Base-by-base conservation (phyloP, 345 rosid species). In the Excoecaria agallocha region DNA sequence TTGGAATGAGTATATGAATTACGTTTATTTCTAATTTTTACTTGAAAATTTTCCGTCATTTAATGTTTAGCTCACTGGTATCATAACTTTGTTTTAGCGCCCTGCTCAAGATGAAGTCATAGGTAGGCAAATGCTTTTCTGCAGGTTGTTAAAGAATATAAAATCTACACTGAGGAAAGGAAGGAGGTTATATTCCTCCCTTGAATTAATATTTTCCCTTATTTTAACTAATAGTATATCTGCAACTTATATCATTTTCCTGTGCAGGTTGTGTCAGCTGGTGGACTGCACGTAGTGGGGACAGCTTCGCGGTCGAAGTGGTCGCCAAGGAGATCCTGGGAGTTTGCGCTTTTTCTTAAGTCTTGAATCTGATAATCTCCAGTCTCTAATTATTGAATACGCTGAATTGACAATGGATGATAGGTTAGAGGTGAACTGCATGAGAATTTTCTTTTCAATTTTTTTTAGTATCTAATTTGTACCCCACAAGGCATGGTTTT, bases 321-420 rank as follows among this genome's bases (percentile, higher is more conserved):
- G 98, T 68, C 88, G 98, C 72, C 98, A 94, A 80, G 98, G 98
- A 57, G 98, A 91, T 81, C 98, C 98, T 72, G 98, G 98, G 79
- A 87, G 98, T 83, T 94, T 97, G 48, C 97, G 96, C 75, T 92
- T 92, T 82, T 94, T 94, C 84, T 87, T 89, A n/a, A 92, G 98
- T 86, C 97, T 94, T 73, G 83, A 87, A 77, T 94, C 98, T 1
- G 90, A 87, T 70, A 84, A 81, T 86, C 97, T 94, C 50, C 90
- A 91, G 74, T 79, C 97, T 76, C 90, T 94, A 68, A 85, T 94
- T 74, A 85, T 91, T 72, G 98, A 94, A 84, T 94, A 94, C 79
- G 98, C 98, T 72, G 98, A 94, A 79, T 73, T 94, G 80, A 94
- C 98, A 58, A 94, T 94, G 97, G 95, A 89, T 82, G 97, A 94